These are phyloP conservation scores for Cyclanthera cordifolia DNA, from an alignment of 306 rosid genomes.

Conservation along the genomic window DNA sequence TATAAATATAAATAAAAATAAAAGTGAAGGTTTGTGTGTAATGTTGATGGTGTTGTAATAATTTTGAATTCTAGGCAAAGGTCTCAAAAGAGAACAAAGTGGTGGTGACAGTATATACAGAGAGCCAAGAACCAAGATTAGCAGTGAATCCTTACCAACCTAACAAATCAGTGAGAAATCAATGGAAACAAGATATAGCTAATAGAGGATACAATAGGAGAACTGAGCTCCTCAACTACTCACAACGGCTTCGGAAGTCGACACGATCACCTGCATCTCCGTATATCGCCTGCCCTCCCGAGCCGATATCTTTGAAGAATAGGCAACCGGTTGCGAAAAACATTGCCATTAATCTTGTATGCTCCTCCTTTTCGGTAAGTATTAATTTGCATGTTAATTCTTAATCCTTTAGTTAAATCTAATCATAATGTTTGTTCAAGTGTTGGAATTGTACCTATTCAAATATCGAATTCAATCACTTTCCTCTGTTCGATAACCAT, in stretches of 20 bases:
- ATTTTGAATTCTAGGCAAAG: conserved; percentile 27
- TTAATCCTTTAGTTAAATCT: too few species aligned
- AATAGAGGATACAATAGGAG: conserved; percentile 41
- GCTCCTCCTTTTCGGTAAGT: background rate
- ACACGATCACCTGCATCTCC: conserved; percentile 27
- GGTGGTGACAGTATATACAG: conserved; percentile 38
- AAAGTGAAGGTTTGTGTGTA: background rate
- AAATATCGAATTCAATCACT: too few species aligned
- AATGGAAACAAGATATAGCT: conserved; percentile 8
- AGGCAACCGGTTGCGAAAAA: conserved; percentile 18
- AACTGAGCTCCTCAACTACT: conserved; percentile 56
- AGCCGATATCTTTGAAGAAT: conserved; percentile 14
- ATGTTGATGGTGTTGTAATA: background rate
- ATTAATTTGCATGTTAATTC: background rate
- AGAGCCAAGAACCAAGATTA: conserved; percentile 31
- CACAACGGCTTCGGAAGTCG: conserved; percentile 42
- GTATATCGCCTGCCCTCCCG: conserved; percentile 5
- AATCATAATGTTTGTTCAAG: too few species aligned
- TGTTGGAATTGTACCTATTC: too few species aligned
- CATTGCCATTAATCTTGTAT: conserved; percentile 13
- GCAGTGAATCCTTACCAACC: conserved; percentile 19
- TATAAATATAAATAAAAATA: too few species aligned
- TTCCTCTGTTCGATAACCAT: too few species aligned
- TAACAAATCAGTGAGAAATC: background rate
- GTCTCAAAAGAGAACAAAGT: conserved; percentile 37